Evolutionary conservation across 1,139 yeast genomes (phyloP).

Genomic region (Lodderomyces elongisporus): DNA sequence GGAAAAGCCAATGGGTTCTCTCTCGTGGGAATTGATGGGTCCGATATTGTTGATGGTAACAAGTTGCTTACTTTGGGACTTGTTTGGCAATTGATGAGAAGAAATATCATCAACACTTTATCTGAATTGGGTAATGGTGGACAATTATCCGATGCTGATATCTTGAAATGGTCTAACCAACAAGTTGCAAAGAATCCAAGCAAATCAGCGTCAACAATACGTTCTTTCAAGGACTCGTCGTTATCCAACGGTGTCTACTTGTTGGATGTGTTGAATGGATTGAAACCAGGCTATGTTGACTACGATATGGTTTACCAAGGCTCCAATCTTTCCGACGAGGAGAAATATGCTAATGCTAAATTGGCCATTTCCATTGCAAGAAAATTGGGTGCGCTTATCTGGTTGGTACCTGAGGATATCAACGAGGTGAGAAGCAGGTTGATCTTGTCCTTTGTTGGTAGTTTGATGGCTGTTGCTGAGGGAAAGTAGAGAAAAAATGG

Average conservation of each 20-base stretch:
- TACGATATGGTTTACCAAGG: slow-evolving; percentile 85
- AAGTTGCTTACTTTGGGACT: slow-evolving; percentile 87
- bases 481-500: slow-evolving; percentile 5
- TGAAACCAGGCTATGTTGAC: slow-evolving; percentile 97
- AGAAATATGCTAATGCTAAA: slow-evolving; percentile 88
- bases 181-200: slow-evolving; percentile 69
- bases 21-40: slow-evolving; percentile 95
- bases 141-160: slow-evolving; percentile 71
- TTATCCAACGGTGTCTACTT: slow-evolving; percentile 75
- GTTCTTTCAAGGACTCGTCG: slow-evolving; percentile 81
- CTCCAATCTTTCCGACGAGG: slow-evolving; percentile 59
- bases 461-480: slow-evolving; percentile 64
- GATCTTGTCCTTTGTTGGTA: slow-evolving; percentile 90
- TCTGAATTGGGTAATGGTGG: slow-evolving; percentile 62
- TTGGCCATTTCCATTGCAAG: slow-evolving; percentile 97
- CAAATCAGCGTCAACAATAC: slow-evolving; percentile 40
- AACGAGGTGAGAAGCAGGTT: slow-evolving; percentile 92
- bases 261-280: slow-evolving; percentile 84
- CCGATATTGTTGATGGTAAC: slow-evolving; percentile 93
- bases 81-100: slow-evolving; percentile 98
- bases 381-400: slow-evolving; percentile 93
- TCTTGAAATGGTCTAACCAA: slow-evolving; percentile 88
- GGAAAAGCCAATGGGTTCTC: slow-evolving; percentile 93
- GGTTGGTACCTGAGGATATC: slow-evolving; percentile 99
- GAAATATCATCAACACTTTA: slow-evolving; percentile 83